Evolutionary conservation across 2,329 filamentous ascomycete genomes (phyloP).

Genomic region (Trichoderma lentiforme): DNA sequence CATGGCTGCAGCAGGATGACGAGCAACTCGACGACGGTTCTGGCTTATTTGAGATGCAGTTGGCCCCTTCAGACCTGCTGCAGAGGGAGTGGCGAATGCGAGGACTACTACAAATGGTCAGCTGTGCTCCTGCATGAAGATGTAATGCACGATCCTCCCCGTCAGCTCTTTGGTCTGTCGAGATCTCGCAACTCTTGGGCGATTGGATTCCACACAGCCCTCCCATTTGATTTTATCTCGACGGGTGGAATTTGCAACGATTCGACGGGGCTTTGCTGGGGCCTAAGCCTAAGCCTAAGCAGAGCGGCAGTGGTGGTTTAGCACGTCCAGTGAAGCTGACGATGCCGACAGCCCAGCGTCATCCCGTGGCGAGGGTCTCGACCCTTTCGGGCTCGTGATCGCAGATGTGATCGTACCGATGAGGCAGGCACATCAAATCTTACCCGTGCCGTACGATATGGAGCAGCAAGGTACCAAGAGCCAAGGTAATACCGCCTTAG

Average conservation of each 20-base stretch:
- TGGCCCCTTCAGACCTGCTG: background rate
- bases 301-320: background rate
- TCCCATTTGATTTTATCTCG: background rate
- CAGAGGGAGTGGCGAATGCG: background rate
- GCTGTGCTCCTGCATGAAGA: constrained; percentile 11
- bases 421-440: constrained; percentile 15
- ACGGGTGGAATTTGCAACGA: background rate
- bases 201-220: background rate
- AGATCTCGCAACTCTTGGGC: background rate
- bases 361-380: background rate
- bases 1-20: background rate
- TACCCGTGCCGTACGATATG: constrained; percentile 1
- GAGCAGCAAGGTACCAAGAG: background rate
- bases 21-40: background rate
- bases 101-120: constrained; percentile 1
- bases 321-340: background rate
- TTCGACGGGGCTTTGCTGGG: background rate
- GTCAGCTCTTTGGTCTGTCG: background rate
- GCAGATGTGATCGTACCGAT: constrained; percentile 15
- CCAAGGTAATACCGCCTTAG: background rate
- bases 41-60: background rate
- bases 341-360: background rate
- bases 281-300: background rate
- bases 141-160: constrained; percentile 5
- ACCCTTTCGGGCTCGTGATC: constrained; percentile 3